These are phyloP conservation scores for Suillus decipiens DNA, from an alignment of 768 basidiomycete genomes.

Conservation along the genomic window DNA sequence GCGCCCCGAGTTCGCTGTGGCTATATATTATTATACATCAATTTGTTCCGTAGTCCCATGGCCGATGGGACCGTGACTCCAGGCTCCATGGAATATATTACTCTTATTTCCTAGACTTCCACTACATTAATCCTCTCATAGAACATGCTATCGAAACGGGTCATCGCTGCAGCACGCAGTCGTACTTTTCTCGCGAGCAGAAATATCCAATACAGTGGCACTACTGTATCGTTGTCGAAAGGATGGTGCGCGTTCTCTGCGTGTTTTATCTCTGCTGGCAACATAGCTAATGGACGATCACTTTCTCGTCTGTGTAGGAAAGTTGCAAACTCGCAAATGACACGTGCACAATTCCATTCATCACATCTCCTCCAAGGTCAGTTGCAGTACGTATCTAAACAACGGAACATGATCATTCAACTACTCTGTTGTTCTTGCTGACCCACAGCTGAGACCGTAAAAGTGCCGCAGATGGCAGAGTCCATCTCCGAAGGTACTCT, in stretches of 20 bases:
- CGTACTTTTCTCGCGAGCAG: conserved; percentile 48
- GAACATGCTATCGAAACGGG: conserved; percentile 69
- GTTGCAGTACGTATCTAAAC: conserved; percentile 27
- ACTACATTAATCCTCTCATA: background rate
- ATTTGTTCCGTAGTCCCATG: conserved; percentile 6
- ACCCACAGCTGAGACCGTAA: conserved; percentile 77
- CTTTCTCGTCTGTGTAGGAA: conserved; percentile 37
- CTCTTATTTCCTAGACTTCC: conserved; percentile 3
- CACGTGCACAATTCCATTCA: conserved; percentile 67
- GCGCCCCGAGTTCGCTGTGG: background rate
- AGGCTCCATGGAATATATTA: background rate
- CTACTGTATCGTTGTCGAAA: conserved; percentile 40
- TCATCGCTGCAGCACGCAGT: conserved; percentile 64
- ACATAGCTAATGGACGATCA: conserved; percentile 15
- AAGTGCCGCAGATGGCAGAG: conserved; percentile 97
- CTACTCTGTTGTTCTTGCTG: conserved; percentile 4
- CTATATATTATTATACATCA: background rate
- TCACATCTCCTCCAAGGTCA: conserved; percentile 69
- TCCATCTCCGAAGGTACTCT: conserved; percentile 98
- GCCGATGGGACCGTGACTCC: background rate
- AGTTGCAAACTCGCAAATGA: conserved; percentile 45
- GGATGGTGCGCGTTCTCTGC: conserved; percentile 45
- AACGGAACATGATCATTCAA: conserved; percentile 16
- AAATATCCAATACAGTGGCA: conserved; percentile 25
- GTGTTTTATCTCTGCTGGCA: conserved; percentile 15